Conservation (phyloP, 2,329 filamentous ascomycete species). For the Setomelanomma holmii region DNA sequence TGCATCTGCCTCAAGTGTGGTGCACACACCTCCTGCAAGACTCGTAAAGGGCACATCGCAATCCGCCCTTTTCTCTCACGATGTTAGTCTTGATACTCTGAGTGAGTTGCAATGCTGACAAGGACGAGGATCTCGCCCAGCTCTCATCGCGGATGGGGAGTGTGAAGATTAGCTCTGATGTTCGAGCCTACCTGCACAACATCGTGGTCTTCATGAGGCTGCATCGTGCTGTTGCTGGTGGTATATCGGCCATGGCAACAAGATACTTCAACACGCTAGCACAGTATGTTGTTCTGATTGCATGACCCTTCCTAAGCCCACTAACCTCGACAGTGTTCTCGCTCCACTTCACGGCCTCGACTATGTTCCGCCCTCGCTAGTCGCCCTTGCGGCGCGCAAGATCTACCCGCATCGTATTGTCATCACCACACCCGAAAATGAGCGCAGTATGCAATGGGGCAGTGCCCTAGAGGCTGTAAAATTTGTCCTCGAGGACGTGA, state of each 20-base stretch:
- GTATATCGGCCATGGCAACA: constrained; percentile 79
- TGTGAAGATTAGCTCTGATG: constrained; percentile 75
- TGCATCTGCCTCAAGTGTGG: constrained; percentile 47
- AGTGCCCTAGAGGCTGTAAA: constrained; percentile 76
- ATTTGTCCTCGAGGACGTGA: constrained; percentile 67
- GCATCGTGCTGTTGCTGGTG: constrained; percentile 81
- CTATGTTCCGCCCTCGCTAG: constrained; percentile 83
- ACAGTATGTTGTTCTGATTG: constrained; percentile 50
- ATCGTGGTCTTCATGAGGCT: constrained; percentile 85
- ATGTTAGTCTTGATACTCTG: constrained; percentile 46
- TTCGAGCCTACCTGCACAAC: constrained; percentile 85
- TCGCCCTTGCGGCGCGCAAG: constrained; percentile 82
- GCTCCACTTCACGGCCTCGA: constrained; percentile 81
- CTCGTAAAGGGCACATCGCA: constrained; percentile 19
- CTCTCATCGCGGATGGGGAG: constrained; percentile 66
- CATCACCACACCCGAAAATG: constrained; percentile 72
- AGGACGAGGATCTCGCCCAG: constrained; percentile 61
- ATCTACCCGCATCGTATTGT: constrained; percentile 85
- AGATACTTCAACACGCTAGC: constrained; percentile 75
- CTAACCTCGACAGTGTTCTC: constrained; percentile 63
- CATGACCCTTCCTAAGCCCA: not conserved
- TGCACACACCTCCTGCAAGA: constrained; percentile 36
- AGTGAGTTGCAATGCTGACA: not conserved
- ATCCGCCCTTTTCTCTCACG: constrained; percentile 51
- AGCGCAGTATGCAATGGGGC: constrained; percentile 93